These are phyloP conservation scores for Limonomyces culmigenus DNA, from an alignment of 1,284 basidiomycete genomes.

Conservation along the genomic window DNA sequence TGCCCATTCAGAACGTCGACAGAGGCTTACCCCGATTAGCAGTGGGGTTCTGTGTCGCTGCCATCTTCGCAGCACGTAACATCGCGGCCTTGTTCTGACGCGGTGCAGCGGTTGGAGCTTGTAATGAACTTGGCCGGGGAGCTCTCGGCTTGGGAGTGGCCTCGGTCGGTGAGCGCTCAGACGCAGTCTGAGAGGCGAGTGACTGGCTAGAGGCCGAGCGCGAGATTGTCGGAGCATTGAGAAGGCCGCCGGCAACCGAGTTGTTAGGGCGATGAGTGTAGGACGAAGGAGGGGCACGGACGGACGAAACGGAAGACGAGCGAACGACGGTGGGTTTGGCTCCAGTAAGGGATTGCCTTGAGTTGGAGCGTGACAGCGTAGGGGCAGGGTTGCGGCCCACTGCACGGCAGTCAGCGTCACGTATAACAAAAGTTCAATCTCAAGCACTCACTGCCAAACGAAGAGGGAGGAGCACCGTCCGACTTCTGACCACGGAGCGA, in stretches of 20 bases:
- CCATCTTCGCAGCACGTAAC: constrained; percentile 50
- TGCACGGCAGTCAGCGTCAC: too few relatives aligned
- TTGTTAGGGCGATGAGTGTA: too few relatives aligned
- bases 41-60: constrained; percentile 4
- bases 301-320: too few relatives aligned
- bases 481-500: constrained; percentile 44
- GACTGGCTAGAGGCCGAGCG: constrained; percentile 1
- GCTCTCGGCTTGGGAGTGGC: constrained; percentile 12
- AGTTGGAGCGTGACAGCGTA: too few relatives aligned
- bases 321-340: too few relatives aligned
- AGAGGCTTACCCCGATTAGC: constrained; percentile 3
- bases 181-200: background rate
- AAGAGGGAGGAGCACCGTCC: constrained; percentile 33
- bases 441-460: constrained; percentile 56
- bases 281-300: too few relatives aligned
- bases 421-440: too few relatives aligned
- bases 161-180: too few relatives aligned
- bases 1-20: background rate
- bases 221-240: too few relatives aligned
- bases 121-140: constrained; percentile 36
- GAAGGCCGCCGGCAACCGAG: too few relatives aligned
- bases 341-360: too few relatives aligned
- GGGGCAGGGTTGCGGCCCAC: too few relatives aligned
- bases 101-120: constrained; percentile 42
- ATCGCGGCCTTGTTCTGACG: constrained; percentile 58